Evolutionary conservation across 2,329 filamentous ascomycete genomes (phyloP), one percentile per base, ranked within the genome.

Genomic region (Diaporthe sp.): DNA sequence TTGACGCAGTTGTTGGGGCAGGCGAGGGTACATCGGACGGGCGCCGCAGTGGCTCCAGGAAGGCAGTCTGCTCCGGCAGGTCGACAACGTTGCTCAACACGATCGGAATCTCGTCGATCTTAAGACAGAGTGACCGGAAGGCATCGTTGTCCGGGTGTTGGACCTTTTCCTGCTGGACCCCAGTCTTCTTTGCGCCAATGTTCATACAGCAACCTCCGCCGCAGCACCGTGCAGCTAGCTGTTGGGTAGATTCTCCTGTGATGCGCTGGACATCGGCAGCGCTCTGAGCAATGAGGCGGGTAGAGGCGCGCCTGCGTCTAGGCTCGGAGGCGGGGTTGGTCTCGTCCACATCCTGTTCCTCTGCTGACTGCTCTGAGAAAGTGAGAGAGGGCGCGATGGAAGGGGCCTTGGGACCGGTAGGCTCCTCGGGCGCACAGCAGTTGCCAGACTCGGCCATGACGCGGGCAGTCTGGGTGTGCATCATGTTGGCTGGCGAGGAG

Each of bases 131-230:
- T 75, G 93, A 94, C 72, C 91, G 89, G 85, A 94, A 99, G 22
- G 97, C 97, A 75, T 93, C 89, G 79, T 97, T 98, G 82, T 97
- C 92, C 1, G 96, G 96, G 3, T 91, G 80, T 22, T 85, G 79
- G 27, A 92, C 82, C 9, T 80, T 81, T 79, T 92, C 90, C 73
- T 88, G 90, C 53, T 88, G 83, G 59, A 90, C 75, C 42, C 84
- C 85, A 3, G 86, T 82, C 68, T 83, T 85, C 76, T 85, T 84
- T 68, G 82, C 82, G 63, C 83, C 83, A 65, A 87, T 76, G 68
- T 85, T 87, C 82, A 92, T 86, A 79, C 90, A 92, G 82, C 91
- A 92, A 73, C 90, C 90, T 39, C 90, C 91, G 70, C 91, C 91
- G 76, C 91, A 93, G 79, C 91, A 93, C 78, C 90, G 87, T 72